Evolutionary conservation across 768 basidiomycete species (phyloP), one percentile per base, ranked within the genome.

Genomic region (Lactarius evosmus): DNA sequence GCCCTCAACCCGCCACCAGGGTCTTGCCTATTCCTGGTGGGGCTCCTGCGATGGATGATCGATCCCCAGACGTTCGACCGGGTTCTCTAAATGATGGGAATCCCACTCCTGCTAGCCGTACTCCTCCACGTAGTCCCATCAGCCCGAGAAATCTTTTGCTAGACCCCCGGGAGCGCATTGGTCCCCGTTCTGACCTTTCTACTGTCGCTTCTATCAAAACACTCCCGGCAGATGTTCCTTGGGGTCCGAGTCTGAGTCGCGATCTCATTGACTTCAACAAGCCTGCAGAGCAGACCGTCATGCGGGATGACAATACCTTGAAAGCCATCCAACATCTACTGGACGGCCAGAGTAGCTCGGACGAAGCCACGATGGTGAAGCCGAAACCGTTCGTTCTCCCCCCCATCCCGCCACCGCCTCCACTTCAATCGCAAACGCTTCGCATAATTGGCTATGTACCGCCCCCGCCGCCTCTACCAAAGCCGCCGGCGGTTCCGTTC

Each of bases 81-180:
- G 34, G 67, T 40, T 56, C 59, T 30, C 40, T 68, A 12, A 51
- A 25, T 40, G 61, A 58, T 33, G 34, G 40, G 9, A 57, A 38
- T 53, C 29, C 40, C 33, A 57, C 49, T 27, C 27, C 66, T 11
- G 54, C 38, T 9, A 60, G 58, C 19, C 62, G 62, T 27, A 62
- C 80, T 12, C 85, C 87, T 30, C 85, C 87, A 54, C 83, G 82
- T 40, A 89, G 87, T 53, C 88, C 88, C 12, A 77, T 82, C 58
- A 85, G 81, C 65, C 80, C 82, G 46, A 74, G 75, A 49, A 81
- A 80, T 58, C 82, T 80, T 8, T 75, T 77, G 32, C 73, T 75
- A 56, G 68, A 72, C n/a, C 67, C 75, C 16, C 75, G 76, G 40
- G 71, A 79, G 33, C 74, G 72, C 65, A 65, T 62, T 46, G 63